Base-by-base conservation (phyloP, 2,329 filamentous ascomycete species). In the Botrytis sinoallii region DNA sequence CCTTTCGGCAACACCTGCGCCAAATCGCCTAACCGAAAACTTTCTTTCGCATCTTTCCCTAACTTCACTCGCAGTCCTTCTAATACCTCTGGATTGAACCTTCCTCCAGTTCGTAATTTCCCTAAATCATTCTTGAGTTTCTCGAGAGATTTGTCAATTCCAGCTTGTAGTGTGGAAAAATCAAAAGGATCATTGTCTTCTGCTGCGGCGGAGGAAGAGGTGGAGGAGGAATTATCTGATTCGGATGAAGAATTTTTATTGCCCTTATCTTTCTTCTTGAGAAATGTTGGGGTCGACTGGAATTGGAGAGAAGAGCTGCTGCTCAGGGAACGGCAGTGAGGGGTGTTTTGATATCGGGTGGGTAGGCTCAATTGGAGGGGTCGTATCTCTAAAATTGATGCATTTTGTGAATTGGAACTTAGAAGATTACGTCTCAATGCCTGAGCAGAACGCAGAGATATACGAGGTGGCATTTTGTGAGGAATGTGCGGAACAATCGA, bases 1-100 rank as follows among this genome's bases (percentile, higher is more conserved):
- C 86, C 90, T 78, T 90, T 90, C 0, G 89, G 89, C 57, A 92
- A 84, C 25, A 93, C 88, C 79, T 92, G 90, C 4, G 90, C 91
- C 73, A 93, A 79, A 79, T 92, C 90, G 16, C 86, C 85, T 69
- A 93, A 78, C 75, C 83, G 85, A 67, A 88, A 84, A 2, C 82
- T 87, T 74, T 87, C 84, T 74, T 86, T 88, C 35, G 79, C 80
- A 66, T 82, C 84, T 73, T 90, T 88, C 74, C 83, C 85, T 66
- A 91, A 78, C 68, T 86, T 83, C n/a, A 93, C 90, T 55, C 86
- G 85, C 71, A 93, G 78, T 32, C 82, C 83, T 81, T 92, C 91
- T 44, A 93, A 83, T 2, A 87, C 80, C 66, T 90, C 87, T 0
- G 89, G 87, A 75, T 90, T 91, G 79, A 91, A 86, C 40, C 89